These are phyloP conservation scores for Recurvomyces mirabilis DNA, from an alignment of 495 filamentous ascomycete species.

Conservation along the genomic window DNA sequence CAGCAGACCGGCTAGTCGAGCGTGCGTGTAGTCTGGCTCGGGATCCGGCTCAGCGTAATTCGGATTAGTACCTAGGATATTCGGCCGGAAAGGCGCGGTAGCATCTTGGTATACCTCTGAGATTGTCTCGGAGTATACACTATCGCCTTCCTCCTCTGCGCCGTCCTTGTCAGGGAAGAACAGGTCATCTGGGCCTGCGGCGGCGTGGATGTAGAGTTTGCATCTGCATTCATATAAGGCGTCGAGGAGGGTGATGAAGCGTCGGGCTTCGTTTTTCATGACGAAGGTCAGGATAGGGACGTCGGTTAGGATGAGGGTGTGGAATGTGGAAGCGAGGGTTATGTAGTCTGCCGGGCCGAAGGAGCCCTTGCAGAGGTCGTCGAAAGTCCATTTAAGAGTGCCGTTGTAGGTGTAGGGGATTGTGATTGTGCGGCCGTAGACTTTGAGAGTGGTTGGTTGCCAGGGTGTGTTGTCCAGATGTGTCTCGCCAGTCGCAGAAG, in stretches of 20 bases:
- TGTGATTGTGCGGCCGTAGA: constrained; percentile 48
- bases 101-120: constrained; percentile 60
- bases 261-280: constrained; percentile 59
- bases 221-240: constrained; percentile 60
- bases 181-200: constrained; percentile 48
- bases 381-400: constrained; percentile 46
- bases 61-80: constrained; percentile 46
- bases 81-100: constrained; percentile 58
- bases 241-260: constrained; percentile 61
- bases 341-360: constrained; percentile 66
- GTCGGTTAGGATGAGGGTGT: constrained; percentile 52
- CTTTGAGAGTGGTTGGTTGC: constrained; percentile 37
- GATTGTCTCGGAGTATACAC: constrained; percentile 54
- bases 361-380: constrained; percentile 41
- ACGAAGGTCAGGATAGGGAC: constrained; percentile 46
- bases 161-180: constrained; percentile 52
- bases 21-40: constrained; percentile 23
- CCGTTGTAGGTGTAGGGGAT: constrained; percentile 41
- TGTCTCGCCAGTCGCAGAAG: constrained; percentile 1
- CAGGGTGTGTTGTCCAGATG: constrained; percentile 28
- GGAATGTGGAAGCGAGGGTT: constrained; percentile 55
- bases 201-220: constrained; percentile 48
- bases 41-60: constrained; percentile 23
- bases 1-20: constrained; percentile 9
- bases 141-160: constrained; percentile 31